Base-by-base conservation (phyloP, 768 basidiomycete species). In the Sporobolomyces pararoseus region DNA sequence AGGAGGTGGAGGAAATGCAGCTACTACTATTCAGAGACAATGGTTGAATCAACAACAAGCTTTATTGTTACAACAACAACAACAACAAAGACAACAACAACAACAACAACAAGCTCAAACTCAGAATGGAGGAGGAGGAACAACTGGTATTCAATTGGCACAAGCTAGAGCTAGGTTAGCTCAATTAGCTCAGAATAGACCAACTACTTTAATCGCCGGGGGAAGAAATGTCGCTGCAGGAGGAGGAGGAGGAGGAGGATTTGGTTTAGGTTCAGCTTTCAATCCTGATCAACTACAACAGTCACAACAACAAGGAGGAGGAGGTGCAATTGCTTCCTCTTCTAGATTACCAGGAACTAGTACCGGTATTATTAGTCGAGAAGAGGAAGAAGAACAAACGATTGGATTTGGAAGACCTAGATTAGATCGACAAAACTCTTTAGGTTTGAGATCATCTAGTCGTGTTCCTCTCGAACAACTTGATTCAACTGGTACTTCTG, bases 141-240 rank as follows among this genome's bases (percentile, higher is more conserved):
- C 23, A 34, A 25, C n/a, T 17, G 25, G 7, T 35, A 5, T 7
- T 25, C 49, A 39, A 39, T 9, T 52, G 21, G 46, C 66, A 5
- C 52, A 51, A 53, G 49, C 49, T 12, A 53, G 62, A 47, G 54
- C 46, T n/a, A 57, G 63, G 42, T n/a, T 60, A 32, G 32, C 37
- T 44, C 68, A 65, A 34, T 7, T 65, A 2, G 50, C 42, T 39
- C 55, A 59, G 46, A 42, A 54, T 46, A 39, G 58, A 59, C 69
- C 21, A 21, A 54, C 39, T 9, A 42, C 17, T 42, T 17, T 9
- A 17, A 42, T 21, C 32, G 27, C 32, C 6, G 9, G 23, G 4
- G 31, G 53, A n/a, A 35, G 23, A 23, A 34, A 34, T n/a, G 17
- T 6, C 17, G 12, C 12, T 55, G 25, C 23, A n/a, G 29, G 52